Evolutionary conservation across 2,329 filamentous ascomycete genomes (phyloP), one percentile per base, ranked within the genome.

Genomic region (Microdochium paspali): DNA sequence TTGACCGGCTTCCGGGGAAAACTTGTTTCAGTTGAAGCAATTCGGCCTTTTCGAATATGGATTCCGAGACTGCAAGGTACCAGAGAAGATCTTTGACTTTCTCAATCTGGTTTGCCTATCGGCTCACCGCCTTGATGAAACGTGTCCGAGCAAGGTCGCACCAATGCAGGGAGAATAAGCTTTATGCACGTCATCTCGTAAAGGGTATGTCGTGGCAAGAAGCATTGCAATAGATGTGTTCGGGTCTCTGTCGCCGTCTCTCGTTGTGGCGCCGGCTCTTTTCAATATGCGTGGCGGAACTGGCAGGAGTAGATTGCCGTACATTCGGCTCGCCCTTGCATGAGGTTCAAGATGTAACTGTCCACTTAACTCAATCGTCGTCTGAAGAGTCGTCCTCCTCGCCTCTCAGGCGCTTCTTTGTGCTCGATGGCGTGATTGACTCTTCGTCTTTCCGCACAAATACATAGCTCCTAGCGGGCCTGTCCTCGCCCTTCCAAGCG

Each of bases 391-490:
- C 58, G 23, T 51, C 53, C 32, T 59, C 53, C 26, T 52, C 26
- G 28, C 54, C 54, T 51, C 62, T 55, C 32, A 59, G 48, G 21
- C 62, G 57, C 50, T 66, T 67, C 46, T 60, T 62, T 24, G 50
- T 48, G 10, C 49, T 56, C 25, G 52, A 28, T 28, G 26, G 26
- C 26, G 26, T 52, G 26, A 54, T 56, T 2, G 53, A 49, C 2
- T 66, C 67, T 42, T 79, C 79, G 2, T 72, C 79, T 61, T 78
- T 82, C 51, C 73, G 70, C 49, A 79, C 72, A 58, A 85, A 84
- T 4, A 84, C 70, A 56, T 75, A 84, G 57, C 77, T 84, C 57
- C 80, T 69, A 23, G 79, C 70, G 1, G 65, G 58, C 60, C 74
- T 66, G 35, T 76, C 70, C 54, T 77, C 74, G 6, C 73, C 74